phyloP scores from a whole-genome alignment of 2,329 filamentous ascomycete genomes.

The Xylaria multiplex region DNA sequence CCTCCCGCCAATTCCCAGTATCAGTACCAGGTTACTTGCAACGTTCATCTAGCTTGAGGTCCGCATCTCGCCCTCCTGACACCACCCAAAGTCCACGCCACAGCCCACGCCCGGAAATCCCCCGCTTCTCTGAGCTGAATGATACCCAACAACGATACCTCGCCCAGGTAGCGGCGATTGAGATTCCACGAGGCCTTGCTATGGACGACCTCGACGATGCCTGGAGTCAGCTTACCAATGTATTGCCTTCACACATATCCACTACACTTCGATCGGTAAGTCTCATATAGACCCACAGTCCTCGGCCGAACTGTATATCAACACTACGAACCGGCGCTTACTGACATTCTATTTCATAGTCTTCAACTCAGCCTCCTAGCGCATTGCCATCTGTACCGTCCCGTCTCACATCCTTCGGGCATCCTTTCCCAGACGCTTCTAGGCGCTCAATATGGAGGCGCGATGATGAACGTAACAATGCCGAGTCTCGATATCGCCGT shows the following conservation, averaged over 20 bases:
- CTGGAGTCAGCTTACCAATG: slow-evolving; percentile 1
- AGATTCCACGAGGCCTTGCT: slow-evolving; percentile 7
- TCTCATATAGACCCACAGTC: not conserved
- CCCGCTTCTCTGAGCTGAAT: slow-evolving; percentile 19
- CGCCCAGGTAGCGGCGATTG: not conserved
- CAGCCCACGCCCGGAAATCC: slow-evolving; percentile 24
- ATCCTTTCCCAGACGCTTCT: not conserved
- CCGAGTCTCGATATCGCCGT: slow-evolving; percentile 15
- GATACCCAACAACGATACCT: slow-evolving; percentile 16
- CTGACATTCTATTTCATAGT: not conserved
- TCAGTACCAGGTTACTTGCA: not conserved
- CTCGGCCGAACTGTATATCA: not conserved
- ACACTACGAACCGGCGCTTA: not conserved
- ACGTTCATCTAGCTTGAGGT: slow-evolving; percentile 2
- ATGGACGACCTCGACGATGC: slow-evolving; percentile 12
- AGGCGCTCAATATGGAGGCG: slow-evolving; percentile 4
- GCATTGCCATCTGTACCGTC: not conserved
- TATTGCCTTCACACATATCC: slow-evolving; percentile 1
- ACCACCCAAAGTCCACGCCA: slow-evolving; percentile 5
- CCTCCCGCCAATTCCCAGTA: not conserved
- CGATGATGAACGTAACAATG: slow-evolving; percentile 6
- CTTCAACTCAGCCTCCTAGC: not conserved
- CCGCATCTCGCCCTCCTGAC: slow-evolving; percentile 13
- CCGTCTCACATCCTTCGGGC: not conserved
- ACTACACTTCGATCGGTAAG: slow-evolving; percentile 6